These are phyloP conservation scores for Hippophae gyantsensis DNA, from an alignment of 306 rosid genomes.

Conservation along the genomic window DNA sequence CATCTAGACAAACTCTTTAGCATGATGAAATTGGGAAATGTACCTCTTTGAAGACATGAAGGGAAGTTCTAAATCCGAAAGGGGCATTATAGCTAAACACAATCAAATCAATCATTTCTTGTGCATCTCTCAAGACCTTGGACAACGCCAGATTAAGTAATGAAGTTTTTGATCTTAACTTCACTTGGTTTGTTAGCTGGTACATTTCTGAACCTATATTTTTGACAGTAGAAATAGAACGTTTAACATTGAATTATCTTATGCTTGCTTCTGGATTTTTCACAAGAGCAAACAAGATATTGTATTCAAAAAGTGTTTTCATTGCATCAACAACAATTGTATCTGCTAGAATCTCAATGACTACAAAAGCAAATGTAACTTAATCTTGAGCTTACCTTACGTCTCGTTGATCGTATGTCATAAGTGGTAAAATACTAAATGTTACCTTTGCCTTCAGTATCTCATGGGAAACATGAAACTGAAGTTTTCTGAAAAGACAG, in stretches of 20 bases:
- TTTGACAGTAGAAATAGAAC: slow-evolving; percentile 76
- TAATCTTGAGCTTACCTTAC: slow-evolving; percentile 5
- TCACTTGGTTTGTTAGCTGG: slow-evolving; percentile 71
- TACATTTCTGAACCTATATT: slow-evolving; percentile 81
- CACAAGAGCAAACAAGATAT: slow-evolving; percentile 84
- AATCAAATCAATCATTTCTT: slow-evolving; percentile 88
- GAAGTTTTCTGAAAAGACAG: slow-evolving; percentile 65
- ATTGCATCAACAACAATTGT: slow-evolving; percentile 53
- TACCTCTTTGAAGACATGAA: slow-evolving; percentile 66
- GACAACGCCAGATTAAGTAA: slow-evolving; percentile 86
- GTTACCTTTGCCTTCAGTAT: slow-evolving; percentile 70
- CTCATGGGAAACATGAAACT: slow-evolving; percentile 70
- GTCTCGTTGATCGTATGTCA: background rate
- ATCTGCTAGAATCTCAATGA: slow-evolving; percentile 73
- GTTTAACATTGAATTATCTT: slow-evolving; percentile 59
- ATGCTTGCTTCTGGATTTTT: slow-evolving; percentile 45
- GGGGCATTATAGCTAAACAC: slow-evolving; percentile 47
- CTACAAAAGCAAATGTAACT: slow-evolving; percentile 24
- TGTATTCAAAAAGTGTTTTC: slow-evolving; percentile 58
- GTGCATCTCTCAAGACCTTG: slow-evolving; percentile 70
- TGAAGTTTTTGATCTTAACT: slow-evolving; percentile 57
- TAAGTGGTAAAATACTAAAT: background rate
- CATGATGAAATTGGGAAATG: slow-evolving; percentile 1
- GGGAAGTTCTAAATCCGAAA: slow-evolving; percentile 78
- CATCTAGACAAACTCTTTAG: slow-evolving; percentile 3